phyloP scores from a whole-genome alignment of 2,329 filamentous ascomycete genomes.

The Aureobasidium sp. region DNA sequence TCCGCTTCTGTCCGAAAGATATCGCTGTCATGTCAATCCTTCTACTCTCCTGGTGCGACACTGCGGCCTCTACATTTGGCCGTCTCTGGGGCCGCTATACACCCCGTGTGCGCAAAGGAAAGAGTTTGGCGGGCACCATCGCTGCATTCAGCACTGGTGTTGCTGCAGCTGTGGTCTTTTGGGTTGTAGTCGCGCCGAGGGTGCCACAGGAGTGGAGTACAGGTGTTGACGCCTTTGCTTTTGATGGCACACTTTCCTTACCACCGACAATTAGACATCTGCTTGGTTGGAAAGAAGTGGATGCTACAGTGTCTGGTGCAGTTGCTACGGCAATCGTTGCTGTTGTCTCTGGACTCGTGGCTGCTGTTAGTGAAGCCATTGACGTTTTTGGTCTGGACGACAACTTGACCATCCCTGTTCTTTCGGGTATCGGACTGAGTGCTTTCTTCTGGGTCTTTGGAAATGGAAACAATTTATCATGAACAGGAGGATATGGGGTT shows the following conservation, averaged over 20 bases:
- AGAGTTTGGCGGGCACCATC: conserved; percentile 89
- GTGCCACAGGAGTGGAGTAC: conserved; percentile 37
- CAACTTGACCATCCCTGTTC: conserved; percentile 94
- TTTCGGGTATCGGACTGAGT: conserved; percentile 91
- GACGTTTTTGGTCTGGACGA: conserved; percentile 97
- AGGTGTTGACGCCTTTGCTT: conserved; percentile 75
- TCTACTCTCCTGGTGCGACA: conserved; percentile 97
- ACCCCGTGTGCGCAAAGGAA: conserved; percentile 83
- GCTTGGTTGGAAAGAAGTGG: conserved; percentile 66
- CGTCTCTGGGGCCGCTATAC: conserved; percentile 92
- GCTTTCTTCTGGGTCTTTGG: conserved; percentile 91
- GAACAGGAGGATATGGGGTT: background rate
- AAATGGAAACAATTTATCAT: background rate
- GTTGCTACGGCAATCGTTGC: conserved; percentile 84
- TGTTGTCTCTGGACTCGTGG: conserved; percentile 86
- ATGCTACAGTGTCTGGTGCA: conserved; percentile 72
- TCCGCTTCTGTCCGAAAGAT: conserved; percentile 93
- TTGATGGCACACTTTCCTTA: conserved; percentile 78
- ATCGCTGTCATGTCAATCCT: conserved; percentile 90
- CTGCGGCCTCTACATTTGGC: conserved; percentile 94
- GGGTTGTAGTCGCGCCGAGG: conserved; percentile 81
- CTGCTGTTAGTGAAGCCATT: conserved; percentile 88
- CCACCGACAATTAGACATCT: conserved; percentile 62
- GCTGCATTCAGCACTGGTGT: conserved; percentile 88
- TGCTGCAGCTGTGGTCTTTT: conserved; percentile 86